phyloP scores from a whole-genome alignment of 805 yeast species.

The Hyphopichia homilentoma region DNA sequence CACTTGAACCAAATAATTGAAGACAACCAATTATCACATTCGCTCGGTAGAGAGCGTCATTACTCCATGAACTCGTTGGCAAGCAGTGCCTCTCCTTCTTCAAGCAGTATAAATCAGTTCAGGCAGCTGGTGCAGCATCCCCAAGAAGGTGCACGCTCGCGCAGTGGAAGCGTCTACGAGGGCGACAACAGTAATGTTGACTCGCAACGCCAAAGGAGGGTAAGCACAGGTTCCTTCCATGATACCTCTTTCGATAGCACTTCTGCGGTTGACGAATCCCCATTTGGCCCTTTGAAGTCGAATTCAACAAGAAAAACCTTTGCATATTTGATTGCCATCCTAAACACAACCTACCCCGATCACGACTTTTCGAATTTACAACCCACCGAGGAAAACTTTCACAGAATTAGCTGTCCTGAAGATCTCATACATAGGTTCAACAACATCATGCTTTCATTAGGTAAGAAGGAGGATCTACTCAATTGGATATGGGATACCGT shows the following conservation, averaged over 20 bases:
- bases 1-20: slow-evolving; percentile 58
- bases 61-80: slow-evolving; percentile 36
- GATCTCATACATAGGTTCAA: slow-evolving; percentile 66
- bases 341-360: slow-evolving; percentile 92
- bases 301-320: slow-evolving; percentile 85
- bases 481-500: slow-evolving; percentile 87
- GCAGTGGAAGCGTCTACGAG: slow-evolving; percentile 18
- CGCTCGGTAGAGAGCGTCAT: slow-evolving; percentile 35
- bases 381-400: slow-evolving; percentile 63
- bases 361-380: slow-evolving; percentile 87
- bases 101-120: background rate
- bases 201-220: background rate
- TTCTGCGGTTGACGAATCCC: slow-evolving; percentile 46
- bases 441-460: slow-evolving; percentile 59
- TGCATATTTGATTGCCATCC: slow-evolving; percentile 84
- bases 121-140: slow-evolving; percentile 3
- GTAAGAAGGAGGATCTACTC: slow-evolving; percentile 37
- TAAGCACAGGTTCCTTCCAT: background rate
- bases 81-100: slow-evolving; percentile 33
- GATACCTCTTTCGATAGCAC: slow-evolving; percentile 12
- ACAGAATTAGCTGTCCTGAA: slow-evolving; percentile 30
- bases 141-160: slow-evolving; percentile 2
- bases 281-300: slow-evolving; percentile 89
- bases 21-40: slow-evolving; percentile 39
- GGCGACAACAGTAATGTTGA: background rate